Evolutionary conservation across 2,329 filamentous ascomycete genomes (phyloP), one percentile per base, ranked within the genome.

Genomic region (Fusarium proliferatum): DNA sequence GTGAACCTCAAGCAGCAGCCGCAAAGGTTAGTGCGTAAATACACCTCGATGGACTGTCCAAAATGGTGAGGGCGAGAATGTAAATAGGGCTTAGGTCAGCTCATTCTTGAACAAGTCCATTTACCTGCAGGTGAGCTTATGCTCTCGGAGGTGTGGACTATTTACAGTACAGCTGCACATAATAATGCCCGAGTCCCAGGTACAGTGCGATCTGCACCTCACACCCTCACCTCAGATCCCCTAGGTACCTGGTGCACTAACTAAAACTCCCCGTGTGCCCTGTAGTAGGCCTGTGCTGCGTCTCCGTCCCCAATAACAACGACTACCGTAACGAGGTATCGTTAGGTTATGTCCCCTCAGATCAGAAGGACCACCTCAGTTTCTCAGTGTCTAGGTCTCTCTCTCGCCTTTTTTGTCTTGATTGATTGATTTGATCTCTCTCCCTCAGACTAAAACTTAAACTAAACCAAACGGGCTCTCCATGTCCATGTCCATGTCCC

Each of bases 261-360:
- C 67, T 65, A 69, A 69, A 72, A 70, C 61, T 69, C 72, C 72
- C 71, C 48, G 57, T 72, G 43, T 45, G 72, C 60, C 71, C 69
- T 28, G 74, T 49, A 59, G 23, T n/a, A 51, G 30, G 55, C 55
- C 55, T 58, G 55, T 57, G 72, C 69, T 75, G 75, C 71, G 70
- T 74, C 69, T 60, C 52, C 62, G 23, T 46, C 26, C 45, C 71
- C 64, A 72, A 69, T 72, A 64, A 69, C 75, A 65, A 66, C 71
- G 58, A 71, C 71, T 66, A 73, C 67, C 61, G 72, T 72, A 53
- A 70, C 67, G 48, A 65, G 60, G 49, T 59, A 63, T 63, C 41
- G 26, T 41, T 49, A 49, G 45, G 45, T 53, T 11, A 26, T n/a
- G 42, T 43, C 23, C 67, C 75, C 67, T 70, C 67, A 60, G 66